These are phyloP conservation scores for Lentinus polychrous DNA, from an alignment of 1,284 basidiomycete genomes.

Conservation along the genomic window DNA sequence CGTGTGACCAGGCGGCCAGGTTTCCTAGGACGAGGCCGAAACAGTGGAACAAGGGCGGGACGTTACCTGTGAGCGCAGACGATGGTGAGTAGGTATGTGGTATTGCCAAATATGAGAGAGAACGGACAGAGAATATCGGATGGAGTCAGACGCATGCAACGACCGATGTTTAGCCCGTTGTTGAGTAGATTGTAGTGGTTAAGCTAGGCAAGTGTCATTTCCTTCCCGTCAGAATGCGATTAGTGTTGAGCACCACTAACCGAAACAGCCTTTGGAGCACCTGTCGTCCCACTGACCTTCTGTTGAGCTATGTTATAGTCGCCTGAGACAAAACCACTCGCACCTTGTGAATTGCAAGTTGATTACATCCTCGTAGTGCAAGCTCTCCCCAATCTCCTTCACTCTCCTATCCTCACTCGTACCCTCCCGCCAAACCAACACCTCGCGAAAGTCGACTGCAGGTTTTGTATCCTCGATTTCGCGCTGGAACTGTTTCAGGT, in stretches of 20 bases:
- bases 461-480: slow-evolving; percentile 40
- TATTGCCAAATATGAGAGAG: neutral
- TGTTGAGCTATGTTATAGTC: neutral
- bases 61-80: slow-evolving; percentile 47
- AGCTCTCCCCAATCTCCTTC: slow-evolving; percentile 18
- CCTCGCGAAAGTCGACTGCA: slow-evolving; percentile 61
- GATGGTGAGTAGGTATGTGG: neutral
- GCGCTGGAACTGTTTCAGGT: slow-evolving; percentile 31
- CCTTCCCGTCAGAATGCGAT: neutral
- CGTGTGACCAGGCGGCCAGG: slow-evolving; percentile 72
- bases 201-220: slow-evolving; percentile 34
- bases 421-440: slow-evolving; percentile 55
- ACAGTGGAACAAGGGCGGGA: slow-evolving; percentile 78
- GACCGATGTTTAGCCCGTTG: slow-evolving; percentile 67
- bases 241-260: slow-evolving; percentile 30
- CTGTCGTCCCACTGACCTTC: slow-evolving; percentile 64
- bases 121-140: slow-evolving; percentile 61
- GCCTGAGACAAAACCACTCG: slow-evolving; percentile 9
- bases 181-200: slow-evolving; percentile 76
- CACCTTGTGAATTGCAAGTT: slow-evolving; percentile 83
- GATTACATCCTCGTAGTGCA: slow-evolving; percentile 62
- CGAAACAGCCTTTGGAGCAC: slow-evolving; percentile 72
- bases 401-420: slow-evolving; percentile 34
- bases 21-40: slow-evolving; percentile 84
- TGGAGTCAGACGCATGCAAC: slow-evolving; percentile 60